phyloP scores from a whole-genome alignment of 148 eudicot species.

The Rhododendron molle region DNA sequence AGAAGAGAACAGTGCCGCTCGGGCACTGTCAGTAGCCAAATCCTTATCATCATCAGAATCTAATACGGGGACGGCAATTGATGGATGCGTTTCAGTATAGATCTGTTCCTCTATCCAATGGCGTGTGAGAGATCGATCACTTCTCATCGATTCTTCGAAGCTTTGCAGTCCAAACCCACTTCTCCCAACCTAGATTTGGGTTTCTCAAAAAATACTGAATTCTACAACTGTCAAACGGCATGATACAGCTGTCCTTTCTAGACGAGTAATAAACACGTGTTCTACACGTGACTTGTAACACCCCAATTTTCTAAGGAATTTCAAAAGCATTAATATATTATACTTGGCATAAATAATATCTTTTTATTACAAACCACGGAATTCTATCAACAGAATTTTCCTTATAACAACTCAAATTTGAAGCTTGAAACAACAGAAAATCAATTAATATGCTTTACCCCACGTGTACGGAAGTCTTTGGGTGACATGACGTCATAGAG shows the following conservation, averaged over 20 bases:
- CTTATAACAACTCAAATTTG: too few relatives aligned
- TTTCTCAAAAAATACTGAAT: background rate
- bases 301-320: too few relatives aligned
- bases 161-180: background rate
- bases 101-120: background rate
- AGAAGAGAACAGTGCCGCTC: too few relatives aligned
- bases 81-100: background rate
- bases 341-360: too few relatives aligned
- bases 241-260: background rate
- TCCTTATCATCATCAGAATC: background rate
- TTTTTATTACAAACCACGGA: too few relatives aligned
- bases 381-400: too few relatives aligned
- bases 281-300: background rate
- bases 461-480: too few relatives aligned
- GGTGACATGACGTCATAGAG: too few relatives aligned
- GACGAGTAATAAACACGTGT: background rate
- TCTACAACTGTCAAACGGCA: background rate
- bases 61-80: background rate
- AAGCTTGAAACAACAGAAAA: too few relatives aligned
- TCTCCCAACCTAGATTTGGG: background rate
- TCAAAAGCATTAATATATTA: too few relatives aligned
- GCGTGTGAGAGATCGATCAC: background rate
- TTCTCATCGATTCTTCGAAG: background rate
- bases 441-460: too few relatives aligned
- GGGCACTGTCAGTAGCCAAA: background rate